Evolutionary conservation across 2,329 filamentous ascomycete genomes (phyloP).

Genomic region (Colletotrichum sp.): DNA sequence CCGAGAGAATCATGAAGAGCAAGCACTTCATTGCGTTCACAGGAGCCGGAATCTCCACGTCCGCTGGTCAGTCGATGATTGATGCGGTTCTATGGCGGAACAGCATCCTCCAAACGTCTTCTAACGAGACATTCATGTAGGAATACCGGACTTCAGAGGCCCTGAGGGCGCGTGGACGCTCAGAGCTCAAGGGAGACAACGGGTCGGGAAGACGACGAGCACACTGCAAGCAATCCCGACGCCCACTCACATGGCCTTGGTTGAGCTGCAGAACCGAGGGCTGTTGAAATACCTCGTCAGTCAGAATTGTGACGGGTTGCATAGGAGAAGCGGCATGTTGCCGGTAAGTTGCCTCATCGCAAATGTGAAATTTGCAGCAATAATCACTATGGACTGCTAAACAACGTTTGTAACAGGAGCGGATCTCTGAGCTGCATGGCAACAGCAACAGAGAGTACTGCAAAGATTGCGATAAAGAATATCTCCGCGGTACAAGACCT

Average conservation of each 20-base stretch:
- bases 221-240: slow-evolving; percentile 50
- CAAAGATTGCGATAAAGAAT: slow-evolving; percentile 48
- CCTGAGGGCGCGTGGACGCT: slow-evolving; percentile 51
- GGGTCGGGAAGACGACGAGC: slow-evolving; percentile 33
- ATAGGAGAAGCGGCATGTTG: slow-evolving; percentile 50
- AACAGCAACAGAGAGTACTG: slow-evolving; percentile 53
- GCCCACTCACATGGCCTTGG: slow-evolving; percentile 50
- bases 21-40: slow-evolving; percentile 53
- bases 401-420: slow-evolving; percentile 31
- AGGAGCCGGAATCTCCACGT: slow-evolving; percentile 51
- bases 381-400: neutral
- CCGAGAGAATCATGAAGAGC: slow-evolving; percentile 41
- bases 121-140: slow-evolving; percentile 23
- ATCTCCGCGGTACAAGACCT: slow-evolving; percentile 40
- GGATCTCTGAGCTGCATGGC: slow-evolving; percentile 51
- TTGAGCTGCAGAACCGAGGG: slow-evolving; percentile 44
- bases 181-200: slow-evolving; percentile 42
- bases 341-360: slow-evolving; percentile 26
- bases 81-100: neutral
- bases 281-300: slow-evolving; percentile 48
- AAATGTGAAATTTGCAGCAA: no score
- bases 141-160: slow-evolving; percentile 53
- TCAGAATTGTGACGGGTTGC: slow-evolving; percentile 50
- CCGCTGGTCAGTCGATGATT: slow-evolving; percentile 36
- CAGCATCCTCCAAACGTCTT: neutral